Evolutionary conservation across 768 basidiomycete genomes (phyloP), one percentile per base, ranked within the genome.

Genomic region (Lentinula raphanica): DNA sequence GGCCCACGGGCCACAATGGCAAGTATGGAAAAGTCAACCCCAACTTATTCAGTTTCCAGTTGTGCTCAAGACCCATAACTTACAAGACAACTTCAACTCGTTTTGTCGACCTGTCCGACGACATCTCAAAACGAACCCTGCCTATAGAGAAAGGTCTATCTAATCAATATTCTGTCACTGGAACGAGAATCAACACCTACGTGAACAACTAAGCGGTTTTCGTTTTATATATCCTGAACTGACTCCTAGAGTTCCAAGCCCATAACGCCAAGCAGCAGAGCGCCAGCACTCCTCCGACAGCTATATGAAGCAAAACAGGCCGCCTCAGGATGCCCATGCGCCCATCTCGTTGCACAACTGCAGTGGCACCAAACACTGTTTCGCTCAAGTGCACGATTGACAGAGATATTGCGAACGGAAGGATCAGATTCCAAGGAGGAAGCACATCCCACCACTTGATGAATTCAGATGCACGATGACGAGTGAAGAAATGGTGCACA

Each of bases 401-500:
- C 27, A 64, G 64, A 11, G 76, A 74, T 8, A 66, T 6, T 1
- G 60, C 49, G 15, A 64, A 64, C 21, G 58, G 63, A 0, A 68
- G 31, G 15, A 63, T 36, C 11, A 75, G 61, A 23, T 36, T 59
- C 58, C 61, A 56, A 1, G 64, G 54, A 0, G 76, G 75, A 3
- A 74, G 51, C 2, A 62, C 62, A 23, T 61, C 54, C 54, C 13
- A 62, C 70, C 67, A 72, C 3, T 35, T 62, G 50, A 74, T 56
- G 13, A 59, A 8, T 42, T 51, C 23, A 36, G 60, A 44, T 39
- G 65, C 59, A 19, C 44, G 44, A 9, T 62, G 59, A 3, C 54
- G 60, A 21, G 54, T 60, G 71, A 85, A 89, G 67, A 77, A 91
- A 2, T 59, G 59, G 4, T 66, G 65, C 13, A 74, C 70, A 66